phyloP scores from a whole-genome alignment of 805 yeast species.

The Cyberlindnera saturnus region DNA sequence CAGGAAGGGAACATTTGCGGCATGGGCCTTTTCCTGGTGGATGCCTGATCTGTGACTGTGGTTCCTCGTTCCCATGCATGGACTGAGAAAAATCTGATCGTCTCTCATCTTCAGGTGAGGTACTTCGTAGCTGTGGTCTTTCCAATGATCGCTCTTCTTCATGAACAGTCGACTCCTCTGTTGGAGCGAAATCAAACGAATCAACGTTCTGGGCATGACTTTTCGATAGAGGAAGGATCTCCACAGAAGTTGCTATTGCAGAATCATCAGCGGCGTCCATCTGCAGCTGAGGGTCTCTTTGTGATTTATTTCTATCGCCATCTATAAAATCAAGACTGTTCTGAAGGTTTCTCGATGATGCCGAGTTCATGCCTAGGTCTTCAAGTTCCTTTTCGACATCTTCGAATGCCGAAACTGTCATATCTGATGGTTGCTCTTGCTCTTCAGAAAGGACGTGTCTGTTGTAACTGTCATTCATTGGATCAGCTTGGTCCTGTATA shows the following conservation, averaged over 20 bases:
- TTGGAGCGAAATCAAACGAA: slow-evolving; percentile 7
- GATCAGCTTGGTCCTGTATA: too few relatives aligned
- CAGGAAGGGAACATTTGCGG: slow-evolving; percentile 57
- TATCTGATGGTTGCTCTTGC: neutral
- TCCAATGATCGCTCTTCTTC: neutral
- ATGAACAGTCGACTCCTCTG: neutral
- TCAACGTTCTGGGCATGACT: neutral
- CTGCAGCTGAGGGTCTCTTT: neutral
- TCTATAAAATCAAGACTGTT: neutral
- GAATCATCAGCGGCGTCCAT: neutral
- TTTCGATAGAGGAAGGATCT: neutral
- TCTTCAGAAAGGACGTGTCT: neutral
- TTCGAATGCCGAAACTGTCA: slow-evolving; percentile 10
- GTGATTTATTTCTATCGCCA: neutral
- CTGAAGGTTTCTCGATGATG: neutral
- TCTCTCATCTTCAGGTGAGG: neutral
- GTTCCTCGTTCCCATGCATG: too few relatives aligned
- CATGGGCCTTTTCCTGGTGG: slow-evolving; percentile 78
- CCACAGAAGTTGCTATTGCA: neutral
- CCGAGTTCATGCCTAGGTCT: slow-evolving; percentile 10
- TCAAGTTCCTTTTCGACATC: slow-evolving; percentile 18
- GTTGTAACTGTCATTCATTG: too few relatives aligned
- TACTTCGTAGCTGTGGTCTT: too few relatives aligned
- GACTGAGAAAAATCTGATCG: neutral
- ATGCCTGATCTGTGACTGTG: slow-evolving; percentile 14